Base-by-base conservation (phyloP, 1,284 basidiomycete species). In the Rhodotorula sp. region DNA sequence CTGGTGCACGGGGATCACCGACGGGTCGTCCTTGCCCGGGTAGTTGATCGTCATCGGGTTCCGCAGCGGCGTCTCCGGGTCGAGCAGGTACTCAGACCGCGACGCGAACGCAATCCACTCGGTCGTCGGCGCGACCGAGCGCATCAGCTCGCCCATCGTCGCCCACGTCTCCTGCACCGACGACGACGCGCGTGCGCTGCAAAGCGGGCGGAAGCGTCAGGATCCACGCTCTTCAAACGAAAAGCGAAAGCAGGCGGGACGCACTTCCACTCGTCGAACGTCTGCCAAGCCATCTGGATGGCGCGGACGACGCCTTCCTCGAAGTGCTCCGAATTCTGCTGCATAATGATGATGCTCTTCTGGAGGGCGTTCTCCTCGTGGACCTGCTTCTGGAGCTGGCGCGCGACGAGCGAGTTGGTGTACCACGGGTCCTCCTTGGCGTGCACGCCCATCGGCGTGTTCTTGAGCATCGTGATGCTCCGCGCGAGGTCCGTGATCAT, bases 341-440 rank as follows among this genome's bases (percentile, higher is more conserved):
- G 96, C 88, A 97, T 98, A 82, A 99, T 97, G 80, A 99, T 90
- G 80, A 98, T 91, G n/a, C 90, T 93, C 82, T 99, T 99, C 83
- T 99, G 97, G 29, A 99, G 87, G 0, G 95, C 89, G 80, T 99
- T 99, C 84, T 99, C 97, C 83, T 97, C 96, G 83, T 95, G 90
- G 60, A 98, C 94, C 82, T 85, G 82, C 80, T 91, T 94, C 79
- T 91, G 88, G 58, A 99, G 89, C 83, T 99, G 96, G 71, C 88
- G 90, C 67, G 87, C 83, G 64, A 98, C 96, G 62, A 88, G 85
- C 75, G 88, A 85, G 85, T 98, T 98, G 79, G 85, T 85, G 81
- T 86, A 97, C 78, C 78, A 79, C 51, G 95, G 95, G 81, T 98
- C 95, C 61, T 88, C 89, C 81, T 90, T 91, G 73, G 90, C 86